Evolutionary conservation across 2,329 filamentous ascomycete species (phyloP).

Genomic region (Alternaria solani): DNA sequence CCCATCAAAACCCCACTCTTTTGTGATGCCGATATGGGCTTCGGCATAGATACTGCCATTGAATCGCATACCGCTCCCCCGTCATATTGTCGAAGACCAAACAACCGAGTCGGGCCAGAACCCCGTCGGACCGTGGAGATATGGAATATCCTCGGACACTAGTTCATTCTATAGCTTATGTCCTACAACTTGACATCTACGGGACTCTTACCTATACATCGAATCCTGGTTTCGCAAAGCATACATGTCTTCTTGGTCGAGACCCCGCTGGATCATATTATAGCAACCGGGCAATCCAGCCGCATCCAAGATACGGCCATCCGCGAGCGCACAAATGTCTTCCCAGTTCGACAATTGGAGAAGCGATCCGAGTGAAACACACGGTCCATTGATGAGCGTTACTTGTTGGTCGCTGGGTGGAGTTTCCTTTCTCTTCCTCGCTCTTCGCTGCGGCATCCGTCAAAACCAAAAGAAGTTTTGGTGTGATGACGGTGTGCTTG

Average conservation of each 20-base stretch:
- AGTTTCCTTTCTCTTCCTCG: slow-evolving; percentile 3
- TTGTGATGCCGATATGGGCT: neutral
- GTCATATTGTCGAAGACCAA: neutral
- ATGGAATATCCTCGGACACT: neutral
- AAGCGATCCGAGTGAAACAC: slow-evolving; percentile 8
- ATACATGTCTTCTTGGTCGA: neutral
- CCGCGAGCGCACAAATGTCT: slow-evolving; percentile 4
- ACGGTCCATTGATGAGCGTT: slow-evolving; percentile 5
- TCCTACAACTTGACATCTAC: neutral
- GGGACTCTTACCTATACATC: neutral
- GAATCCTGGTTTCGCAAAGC: neutral
- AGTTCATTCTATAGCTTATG: neutral
- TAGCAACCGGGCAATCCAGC: neutral
- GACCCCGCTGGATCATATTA: neutral
- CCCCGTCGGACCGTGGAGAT: neutral
- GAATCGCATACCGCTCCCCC: neutral
- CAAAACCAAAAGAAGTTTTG: slow-evolving; percentile 7
- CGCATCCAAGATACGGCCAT: neutral
- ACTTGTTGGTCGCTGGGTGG: slow-evolving; percentile 3
- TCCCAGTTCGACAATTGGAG: slow-evolving; percentile 7
- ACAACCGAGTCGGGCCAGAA: neutral
- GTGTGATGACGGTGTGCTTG: slow-evolving; percentile 6
- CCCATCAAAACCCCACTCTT: neutral
- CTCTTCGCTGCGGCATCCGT: slow-evolving; percentile 2
- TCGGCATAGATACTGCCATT: neutral